phyloP scores from a whole-genome alignment of 2,329 filamentous ascomycete genomes.

The Botrytis pseudocinerea region DNA sequence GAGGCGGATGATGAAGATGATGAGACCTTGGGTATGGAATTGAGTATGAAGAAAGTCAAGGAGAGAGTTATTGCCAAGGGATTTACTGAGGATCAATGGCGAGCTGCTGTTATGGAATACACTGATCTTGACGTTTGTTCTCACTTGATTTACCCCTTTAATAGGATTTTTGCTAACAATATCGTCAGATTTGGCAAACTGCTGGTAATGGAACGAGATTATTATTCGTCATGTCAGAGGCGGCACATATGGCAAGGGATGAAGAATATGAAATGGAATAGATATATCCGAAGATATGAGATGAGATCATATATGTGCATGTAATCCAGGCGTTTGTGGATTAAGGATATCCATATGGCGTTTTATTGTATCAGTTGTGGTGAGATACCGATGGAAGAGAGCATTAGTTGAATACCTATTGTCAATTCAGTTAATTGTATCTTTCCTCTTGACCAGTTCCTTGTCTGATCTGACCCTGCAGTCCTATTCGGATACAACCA shows the following conservation, averaged over 20 bases:
- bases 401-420: conserved; percentile 15
- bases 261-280: conserved; percentile 35
- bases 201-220: conserved; percentile 68
- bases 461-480: not conserved
- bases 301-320: conserved; percentile 10
- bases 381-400: conserved; percentile 16
- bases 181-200: conserved; percentile 72
- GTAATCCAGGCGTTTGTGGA: conserved; percentile 21
- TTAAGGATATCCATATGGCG: conserved; percentile 17
- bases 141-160: conserved; percentile 29
- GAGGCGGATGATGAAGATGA: conserved; percentile 66
- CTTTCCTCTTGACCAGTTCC: not conserved
- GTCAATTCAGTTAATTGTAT: not conserved
- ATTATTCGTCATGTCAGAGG: conserved; percentile 65
- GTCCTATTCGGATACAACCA: too few species aligned
- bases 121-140: conserved; percentile 80
- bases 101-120: conserved; percentile 85
- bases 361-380: conserved; percentile 12
- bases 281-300: conserved; percentile 9
- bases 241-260: conserved; percentile 44
- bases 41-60: conserved; percentile 85
- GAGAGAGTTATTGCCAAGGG: conserved; percentile 94
- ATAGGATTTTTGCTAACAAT: conserved; percentile 3
- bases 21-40: conserved; percentile 64
- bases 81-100: conserved; percentile 92